Percentiles rank a stretch among this genome's conserved stretches.
These are phyloP conservation scores for Pyrenula aspistea DNA, from an alignment of 495 filamentous ascomycete genomes.

Conservation along the genomic window DNA sequence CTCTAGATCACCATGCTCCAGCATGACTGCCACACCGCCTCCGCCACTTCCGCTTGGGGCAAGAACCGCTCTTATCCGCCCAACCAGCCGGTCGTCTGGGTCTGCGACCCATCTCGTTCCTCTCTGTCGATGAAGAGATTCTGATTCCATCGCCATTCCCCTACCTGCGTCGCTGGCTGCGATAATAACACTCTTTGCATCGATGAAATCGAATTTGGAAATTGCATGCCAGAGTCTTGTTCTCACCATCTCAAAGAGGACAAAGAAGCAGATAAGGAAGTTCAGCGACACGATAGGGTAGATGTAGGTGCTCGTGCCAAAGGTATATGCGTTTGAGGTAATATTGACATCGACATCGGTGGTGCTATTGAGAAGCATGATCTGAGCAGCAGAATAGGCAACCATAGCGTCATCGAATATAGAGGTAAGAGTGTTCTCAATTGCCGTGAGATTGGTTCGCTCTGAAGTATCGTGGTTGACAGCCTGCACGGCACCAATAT, in stretches of 20 bases:
- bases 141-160: neutral
- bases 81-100: neutral
- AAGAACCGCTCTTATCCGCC: neutral
- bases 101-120: neutral
- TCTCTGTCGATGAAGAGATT: neutral
- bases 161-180: neutral
- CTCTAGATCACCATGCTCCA: neutral
- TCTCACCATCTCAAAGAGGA: slow-evolving; percentile 8
- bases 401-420: slow-evolving; percentile 22
- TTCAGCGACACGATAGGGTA: slow-evolving; percentile 15
- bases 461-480: slow-evolving; percentile 3
- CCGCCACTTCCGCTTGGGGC: neutral
- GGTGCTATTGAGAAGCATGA: slow-evolving; percentile 15
- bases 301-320: slow-evolving; percentile 19
- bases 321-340: slow-evolving; percentile 6
- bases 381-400: slow-evolving; percentile 17
- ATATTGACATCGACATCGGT: slow-evolving; percentile 4
- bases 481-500: slow-evolving; percentile 8
- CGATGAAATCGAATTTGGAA: slow-evolving; percentile 10
- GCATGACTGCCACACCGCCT: neutral
- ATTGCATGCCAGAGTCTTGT: slow-evolving; percentile 7
- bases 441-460: slow-evolving; percentile 14
- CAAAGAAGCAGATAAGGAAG: slow-evolving; percentile 7
- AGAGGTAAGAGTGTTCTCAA: slow-evolving; percentile 18
- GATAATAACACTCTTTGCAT: neutral